phyloP scores from a whole-genome alignment of 805 yeast species.

The Saccharomycopsis lassenensis region DNA sequence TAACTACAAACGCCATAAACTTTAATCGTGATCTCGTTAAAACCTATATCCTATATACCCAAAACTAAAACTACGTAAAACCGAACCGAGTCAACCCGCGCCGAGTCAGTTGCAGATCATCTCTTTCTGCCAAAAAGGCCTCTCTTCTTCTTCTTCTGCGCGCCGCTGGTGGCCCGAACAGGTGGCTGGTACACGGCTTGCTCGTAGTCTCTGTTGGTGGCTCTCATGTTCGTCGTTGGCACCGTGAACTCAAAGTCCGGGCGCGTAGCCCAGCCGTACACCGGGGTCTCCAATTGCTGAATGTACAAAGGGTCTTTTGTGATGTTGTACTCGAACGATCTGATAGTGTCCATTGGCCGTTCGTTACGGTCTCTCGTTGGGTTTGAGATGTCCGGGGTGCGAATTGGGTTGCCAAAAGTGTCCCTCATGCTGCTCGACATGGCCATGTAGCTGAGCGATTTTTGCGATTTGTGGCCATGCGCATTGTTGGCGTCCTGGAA shows the following conservation, averaged over 20 bases:
- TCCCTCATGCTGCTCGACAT: constrained; percentile 55
- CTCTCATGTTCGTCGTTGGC: not conserved
- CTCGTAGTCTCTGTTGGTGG: constrained; percentile 23
- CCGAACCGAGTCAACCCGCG: too few species aligned
- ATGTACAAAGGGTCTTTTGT: constrained; percentile 76
- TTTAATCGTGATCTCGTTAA: too few species aligned
- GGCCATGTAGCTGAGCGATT: constrained; percentile 22
- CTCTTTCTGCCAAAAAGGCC: constrained; percentile 74
- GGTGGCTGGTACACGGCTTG: constrained; percentile 46
- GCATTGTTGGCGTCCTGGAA: constrained; percentile 48
- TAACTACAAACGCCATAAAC: too few species aligned
- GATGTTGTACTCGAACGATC: constrained; percentile 87
- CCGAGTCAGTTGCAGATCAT: too few species aligned
- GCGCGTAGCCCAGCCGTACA: constrained; percentile 80
- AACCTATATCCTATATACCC: too few species aligned
- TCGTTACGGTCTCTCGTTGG: constrained; percentile 92
- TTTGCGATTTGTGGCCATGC: not conserved
- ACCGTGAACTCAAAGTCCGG: constrained; percentile 58
- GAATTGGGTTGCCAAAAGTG: constrained; percentile 76
- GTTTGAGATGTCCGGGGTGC: constrained; percentile 76
- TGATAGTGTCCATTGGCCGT: constrained; percentile 92
- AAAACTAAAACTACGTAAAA: too few species aligned
- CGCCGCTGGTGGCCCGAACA: constrained; percentile 25
- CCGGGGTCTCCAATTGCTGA: constrained; percentile 68
- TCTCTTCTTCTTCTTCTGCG: constrained; percentile 60